These are phyloP conservation scores for Hygrophila difformis DNA, from an alignment of 257 asterid genomes.

Conservation along the genomic window DNA sequence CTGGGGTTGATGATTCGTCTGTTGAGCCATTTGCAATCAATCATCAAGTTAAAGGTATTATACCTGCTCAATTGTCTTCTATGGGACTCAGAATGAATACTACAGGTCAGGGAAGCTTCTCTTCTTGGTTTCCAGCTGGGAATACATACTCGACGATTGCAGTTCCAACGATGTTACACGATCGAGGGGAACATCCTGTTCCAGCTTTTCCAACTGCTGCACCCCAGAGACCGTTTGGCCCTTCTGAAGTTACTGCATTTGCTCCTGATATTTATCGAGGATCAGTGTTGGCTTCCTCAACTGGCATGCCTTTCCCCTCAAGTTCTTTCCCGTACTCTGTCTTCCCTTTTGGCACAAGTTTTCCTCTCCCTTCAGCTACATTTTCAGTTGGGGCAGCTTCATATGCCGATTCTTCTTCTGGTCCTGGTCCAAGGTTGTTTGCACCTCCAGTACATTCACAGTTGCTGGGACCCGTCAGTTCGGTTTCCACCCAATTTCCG, in stretches of 20 bases:
- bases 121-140: constrained; percentile 71
- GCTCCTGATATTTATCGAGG: constrained; percentile 63
- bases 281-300: constrained; percentile 77
- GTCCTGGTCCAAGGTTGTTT: constrained; percentile 53
- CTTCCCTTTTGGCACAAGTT: constrained; percentile 48
- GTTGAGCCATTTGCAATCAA: constrained; percentile 15
- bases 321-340: constrained; percentile 51
- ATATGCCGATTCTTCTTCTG: constrained; percentile 50
- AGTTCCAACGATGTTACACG: constrained; percentile 46
- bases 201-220: constrained; percentile 48
- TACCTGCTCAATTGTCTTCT: constrained; percentile 36
- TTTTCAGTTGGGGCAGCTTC: constrained; percentile 46
- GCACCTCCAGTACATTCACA: constrained; percentile 48
- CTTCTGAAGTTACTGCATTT: constrained; percentile 41
- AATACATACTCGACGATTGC: constrained; percentile 47
- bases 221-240: constrained; percentile 51
- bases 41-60: constrained; percentile 27
- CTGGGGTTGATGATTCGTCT: constrained; percentile 30
- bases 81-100: constrained; percentile 30
- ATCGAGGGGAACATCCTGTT: constrained; percentile 46
- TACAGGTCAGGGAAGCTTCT: constrained; percentile 40
- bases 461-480: constrained; percentile 44
- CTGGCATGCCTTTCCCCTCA: constrained; percentile 52
- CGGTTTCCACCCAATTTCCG: constrained; percentile 54
- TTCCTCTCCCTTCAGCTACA: constrained; percentile 52